Evolutionary conservation across 176 grass and related monocot genomes (phyloP), one percentile per base, ranked within the genome.

Genomic region (Carex kokanica): DNA sequence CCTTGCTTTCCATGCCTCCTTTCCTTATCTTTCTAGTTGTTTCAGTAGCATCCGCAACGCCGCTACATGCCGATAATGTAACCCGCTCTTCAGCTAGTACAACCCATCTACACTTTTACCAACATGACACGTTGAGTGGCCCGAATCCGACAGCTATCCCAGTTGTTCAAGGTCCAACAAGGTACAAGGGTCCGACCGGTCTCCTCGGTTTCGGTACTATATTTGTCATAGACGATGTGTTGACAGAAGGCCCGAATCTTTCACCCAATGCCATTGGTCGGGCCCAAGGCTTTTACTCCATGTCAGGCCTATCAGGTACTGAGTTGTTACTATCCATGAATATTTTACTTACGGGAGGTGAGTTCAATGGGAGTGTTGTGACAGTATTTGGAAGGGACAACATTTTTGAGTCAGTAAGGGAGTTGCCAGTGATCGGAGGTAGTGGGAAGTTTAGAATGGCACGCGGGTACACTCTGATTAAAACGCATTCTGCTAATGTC

Each of bases 31-130:
- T 62, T 18, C 12, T 85, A 24, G 17, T 85, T 59, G 43, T 55
- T 20, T 84, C 45, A 24, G 43, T 86, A 2, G 25, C 51, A 20
- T 86, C 23, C 4, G 20, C 36, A 51, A 9, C 32, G 9, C 5
- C 2, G 11, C 14, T 43, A 2, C 0, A 5, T 25, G 86, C 7
- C 8, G 78, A 3, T 31, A 78, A 7, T 7, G n/a, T 9, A 1
- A 3, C 41, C 0, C 25, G 4, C 14, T 55, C 74, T 31, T 78
- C 74, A 29, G 3, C 31, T 38, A 80, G 25, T 2, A 84, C 68
- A 41, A 89, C 89, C 20, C 92, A 91, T 84, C 80, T 90, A 15
- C 90, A 61, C 6, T 90, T 94, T 85, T 94, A 88, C 83, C 85
- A 88, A 80, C 92, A 94, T 60, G 92, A 90, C 83, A 80, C 38